phyloP scores from a whole-genome alignment of 192 early-diverging fungal genomes.

The Thamnidium elegans region DNA sequence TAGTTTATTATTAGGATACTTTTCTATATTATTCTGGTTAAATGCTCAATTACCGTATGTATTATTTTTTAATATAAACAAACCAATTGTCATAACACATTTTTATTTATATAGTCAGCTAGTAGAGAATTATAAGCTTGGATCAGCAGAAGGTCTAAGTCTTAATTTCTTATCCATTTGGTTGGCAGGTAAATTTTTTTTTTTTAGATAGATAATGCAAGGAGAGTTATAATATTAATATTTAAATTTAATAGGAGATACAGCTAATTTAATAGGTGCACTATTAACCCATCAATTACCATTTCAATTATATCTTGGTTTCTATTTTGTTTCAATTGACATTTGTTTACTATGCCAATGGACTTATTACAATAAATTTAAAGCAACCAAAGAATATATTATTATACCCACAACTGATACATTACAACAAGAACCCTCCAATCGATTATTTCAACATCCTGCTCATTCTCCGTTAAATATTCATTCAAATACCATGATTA shows the following conservation, averaged over 20 bases:
- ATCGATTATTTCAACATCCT: constrained; percentile 25
- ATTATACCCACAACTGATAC: constrained; percentile 1
- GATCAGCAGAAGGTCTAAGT: constrained; percentile 49
- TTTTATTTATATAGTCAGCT: constrained; percentile 38
- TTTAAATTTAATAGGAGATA: constrained; percentile 51
- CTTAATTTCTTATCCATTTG: constrained; percentile 61
- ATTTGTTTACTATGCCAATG: constrained; percentile 28
- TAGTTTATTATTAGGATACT: constrained; percentile 52
- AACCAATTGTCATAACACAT: background rate
- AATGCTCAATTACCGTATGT: constrained; percentile 74
- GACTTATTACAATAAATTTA: constrained; percentile 26
- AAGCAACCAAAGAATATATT: background rate
- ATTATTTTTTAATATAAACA: background rate
- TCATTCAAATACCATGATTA: constrained; percentile 5
- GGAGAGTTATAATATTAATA: background rate
- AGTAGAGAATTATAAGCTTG: constrained; percentile 49
- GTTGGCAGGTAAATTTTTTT: constrained; percentile 57
- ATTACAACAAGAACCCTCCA: background rate
- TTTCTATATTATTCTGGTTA: constrained; percentile 65
- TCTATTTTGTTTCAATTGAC: constrained; percentile 28
- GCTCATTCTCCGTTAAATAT: constrained; percentile 20
- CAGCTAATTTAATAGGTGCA: constrained; percentile 68
- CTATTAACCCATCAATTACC: constrained; percentile 67
- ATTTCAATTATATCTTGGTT: constrained; percentile 54
- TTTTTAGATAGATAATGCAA: background rate